phyloP scores from a whole-genome alignment of 2,329 filamentous ascomycete genomes.

The Trichophyton verrucosum region DNA sequence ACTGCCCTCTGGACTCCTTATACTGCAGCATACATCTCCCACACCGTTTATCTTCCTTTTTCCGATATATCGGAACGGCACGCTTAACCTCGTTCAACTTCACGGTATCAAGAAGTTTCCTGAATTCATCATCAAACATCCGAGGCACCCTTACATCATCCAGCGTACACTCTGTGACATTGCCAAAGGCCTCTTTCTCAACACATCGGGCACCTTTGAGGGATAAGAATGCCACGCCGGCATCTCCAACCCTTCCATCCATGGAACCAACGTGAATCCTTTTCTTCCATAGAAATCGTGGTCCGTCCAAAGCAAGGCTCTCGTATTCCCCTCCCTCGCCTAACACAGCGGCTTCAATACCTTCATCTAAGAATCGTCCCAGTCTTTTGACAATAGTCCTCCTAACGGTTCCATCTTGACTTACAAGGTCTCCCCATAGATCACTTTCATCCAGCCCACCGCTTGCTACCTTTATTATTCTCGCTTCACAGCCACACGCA shows the following conservation, averaged over 20 bases:
- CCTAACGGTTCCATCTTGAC: constrained; percentile 33
- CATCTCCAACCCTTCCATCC: constrained; percentile 52
- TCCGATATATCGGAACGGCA: not conserved
- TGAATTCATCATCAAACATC: constrained; percentile 55
- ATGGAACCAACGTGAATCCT: constrained; percentile 51
- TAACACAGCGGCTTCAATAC: constrained; percentile 56
- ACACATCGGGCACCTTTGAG: constrained; percentile 47
- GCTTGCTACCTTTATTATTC: constrained; percentile 89
- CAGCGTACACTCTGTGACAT: constrained; percentile 9
- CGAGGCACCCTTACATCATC: constrained; percentile 41
- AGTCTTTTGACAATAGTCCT: constrained; percentile 38
- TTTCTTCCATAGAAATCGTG: constrained; percentile 56
- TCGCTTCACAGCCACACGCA: constrained; percentile 63
- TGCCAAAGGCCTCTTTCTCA: constrained; percentile 25
- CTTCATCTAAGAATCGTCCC: constrained; percentile 48
- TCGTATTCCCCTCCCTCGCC: constrained; percentile 96
- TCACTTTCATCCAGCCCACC: constrained; percentile 71
- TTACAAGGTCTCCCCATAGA: constrained; percentile 67
- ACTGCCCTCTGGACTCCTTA: constrained; percentile 15
- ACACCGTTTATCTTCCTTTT: not conserved
- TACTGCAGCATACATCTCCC: not conserved
- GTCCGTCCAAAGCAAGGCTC: constrained; percentile 77
- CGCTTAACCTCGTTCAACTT: not conserved
- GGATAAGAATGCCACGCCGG: constrained; percentile 62
- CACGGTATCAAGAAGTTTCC: constrained; percentile 24